Conservation (phyloP, 768 basidiomycete species). For the Coprinellus micaceus region DNA sequence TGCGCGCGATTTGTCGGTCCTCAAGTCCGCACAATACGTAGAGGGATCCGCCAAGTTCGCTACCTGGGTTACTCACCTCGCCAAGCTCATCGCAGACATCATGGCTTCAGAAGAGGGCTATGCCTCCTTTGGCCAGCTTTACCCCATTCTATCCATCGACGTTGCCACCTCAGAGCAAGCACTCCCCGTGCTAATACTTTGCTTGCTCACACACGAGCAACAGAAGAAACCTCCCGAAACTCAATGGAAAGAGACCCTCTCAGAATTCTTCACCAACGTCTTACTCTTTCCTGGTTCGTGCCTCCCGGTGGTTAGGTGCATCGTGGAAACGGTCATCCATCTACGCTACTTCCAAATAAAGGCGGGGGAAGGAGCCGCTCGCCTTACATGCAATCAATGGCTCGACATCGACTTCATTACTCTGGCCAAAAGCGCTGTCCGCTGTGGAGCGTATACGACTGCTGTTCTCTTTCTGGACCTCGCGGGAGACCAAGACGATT, state of each 20-base stretch:
- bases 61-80: conserved; percentile 59
- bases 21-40: no score
- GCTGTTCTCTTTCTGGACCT: conserved; percentile 88
- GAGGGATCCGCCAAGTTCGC: conserved; percentile 37
- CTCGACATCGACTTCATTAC: conserved; percentile 70
- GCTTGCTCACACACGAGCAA: conserved; percentile 43
- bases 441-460: conserved; percentile 83
- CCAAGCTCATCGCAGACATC: conserved; percentile 54
- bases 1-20: background rate
- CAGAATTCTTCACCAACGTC: conserved; percentile 54
- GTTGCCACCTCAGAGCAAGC: conserved; percentile 58
- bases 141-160: conserved; percentile 52
- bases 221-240: conserved; percentile 1
- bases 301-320: conserved; percentile 45
- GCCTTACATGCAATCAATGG: conserved; percentile 71
- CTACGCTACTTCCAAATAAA: conserved; percentile 65
- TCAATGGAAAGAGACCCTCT: conserved; percentile 31
- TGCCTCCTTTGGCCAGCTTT: conserved; percentile 66
- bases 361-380: conserved; percentile 20
- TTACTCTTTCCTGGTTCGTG: conserved; percentile 39
- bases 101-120: conserved; percentile 44
- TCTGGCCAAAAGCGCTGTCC: conserved; percentile 68
- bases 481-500: conserved; percentile 46
- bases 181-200: conserved; percentile 75
- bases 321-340: conserved; percentile 78